Conservation (phyloP, 2,329 filamentous ascomycete genomes). For the Diaporthe batatas region DNA sequence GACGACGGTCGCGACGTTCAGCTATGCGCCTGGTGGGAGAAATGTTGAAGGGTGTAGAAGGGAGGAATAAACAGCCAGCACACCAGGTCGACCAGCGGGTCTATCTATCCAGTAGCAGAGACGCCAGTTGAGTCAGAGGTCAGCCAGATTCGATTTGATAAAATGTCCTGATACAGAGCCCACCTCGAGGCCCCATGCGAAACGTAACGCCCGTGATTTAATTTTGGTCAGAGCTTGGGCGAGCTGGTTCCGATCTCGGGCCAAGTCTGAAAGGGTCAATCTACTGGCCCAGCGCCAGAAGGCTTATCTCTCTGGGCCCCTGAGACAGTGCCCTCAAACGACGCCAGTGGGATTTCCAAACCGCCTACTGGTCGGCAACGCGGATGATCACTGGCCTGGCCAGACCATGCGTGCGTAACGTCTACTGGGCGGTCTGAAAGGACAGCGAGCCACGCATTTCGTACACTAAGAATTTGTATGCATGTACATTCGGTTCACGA, state of each 20-base stretch:
- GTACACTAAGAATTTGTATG: not conserved
- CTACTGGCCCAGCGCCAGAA: slow-evolving; percentile 7
- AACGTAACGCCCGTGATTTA: slow-evolving; percentile 41
- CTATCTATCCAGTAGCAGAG: slow-evolving; percentile 31
- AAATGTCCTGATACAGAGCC: slow-evolving; percentile 24
- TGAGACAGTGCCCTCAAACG: slow-evolving; percentile 29
- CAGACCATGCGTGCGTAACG: not conserved
- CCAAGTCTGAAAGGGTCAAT: slow-evolving; percentile 37
- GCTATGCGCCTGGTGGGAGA: slow-evolving; percentile 21
- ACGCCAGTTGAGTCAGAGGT: slow-evolving; percentile 38
- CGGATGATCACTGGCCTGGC: not conserved
- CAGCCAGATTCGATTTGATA: slow-evolving; percentile 41
- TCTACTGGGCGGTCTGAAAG: not conserved
- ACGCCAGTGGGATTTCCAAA: slow-evolving; percentile 7
- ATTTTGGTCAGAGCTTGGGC: slow-evolving; percentile 34
- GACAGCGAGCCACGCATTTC: not conserved
- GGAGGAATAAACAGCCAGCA: slow-evolving; percentile 18
- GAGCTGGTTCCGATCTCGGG: slow-evolving; percentile 40
- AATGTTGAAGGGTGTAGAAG: slow-evolving; percentile 24
- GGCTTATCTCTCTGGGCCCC: slow-evolving; percentile 30
- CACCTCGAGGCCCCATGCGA: slow-evolving; percentile 23
- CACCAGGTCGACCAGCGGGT: slow-evolving; percentile 18
- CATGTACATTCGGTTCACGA: not conserved
- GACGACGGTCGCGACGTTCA: not conserved
- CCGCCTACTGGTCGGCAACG: not conserved